Evolutionary conservation across 1,284 basidiomycete genomes (phyloP), one percentile per base, ranked within the genome.

Genomic region (Schizopora paradoxa): DNA sequence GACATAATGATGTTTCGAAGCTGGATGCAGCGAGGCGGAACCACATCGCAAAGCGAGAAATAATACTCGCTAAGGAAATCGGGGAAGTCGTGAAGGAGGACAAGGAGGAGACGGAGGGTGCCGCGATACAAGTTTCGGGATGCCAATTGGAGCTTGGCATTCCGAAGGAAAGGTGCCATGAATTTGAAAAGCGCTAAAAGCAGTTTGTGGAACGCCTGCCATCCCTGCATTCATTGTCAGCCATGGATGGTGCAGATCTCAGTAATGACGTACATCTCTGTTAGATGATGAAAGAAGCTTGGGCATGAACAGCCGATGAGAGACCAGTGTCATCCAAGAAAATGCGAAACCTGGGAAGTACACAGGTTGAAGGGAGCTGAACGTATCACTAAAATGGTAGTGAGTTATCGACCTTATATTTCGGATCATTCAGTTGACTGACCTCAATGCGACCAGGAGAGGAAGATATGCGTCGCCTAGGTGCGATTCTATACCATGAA

Each of bases 311-410:
- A 94, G 72, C 45, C 95, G 78, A 66, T 99, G 96, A 35, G 95
- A 97, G 56, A 99, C 85, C 42, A 99, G 74, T 56, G 87, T 89
- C 74, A 98, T 84, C 96, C 96, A 99, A 23, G 93, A 95, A 67
- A 97, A 99, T 2, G 95, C 88, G 65, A 99, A 99, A 29, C 93
- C 89, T 6, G 96, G 96, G 73, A 98, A 99, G 67, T 94, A 94
- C 4, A 84, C 86, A 2, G 96, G 96, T 65, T 99, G 95, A 51
- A 96, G 72, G 35, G 94, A 96, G 65, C 93, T 95, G 64, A 98
- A 86, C 5, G 91, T 93, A 63, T 98, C 95, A 62, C 91, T 94
- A 56, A n/a, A 27, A 43, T 44, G 55, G 53, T 26, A 39, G 48
- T 23, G 47, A 35, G 36, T 44, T 38, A 53, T 22, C 51, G 45